A percentile compares a stretch with the other conserved stretches of the same genome.
These are phyloP conservation scores for Citrus cavaleriei DNA, from an alignment of 345 rosid species.

Conservation along the genomic window DNA sequence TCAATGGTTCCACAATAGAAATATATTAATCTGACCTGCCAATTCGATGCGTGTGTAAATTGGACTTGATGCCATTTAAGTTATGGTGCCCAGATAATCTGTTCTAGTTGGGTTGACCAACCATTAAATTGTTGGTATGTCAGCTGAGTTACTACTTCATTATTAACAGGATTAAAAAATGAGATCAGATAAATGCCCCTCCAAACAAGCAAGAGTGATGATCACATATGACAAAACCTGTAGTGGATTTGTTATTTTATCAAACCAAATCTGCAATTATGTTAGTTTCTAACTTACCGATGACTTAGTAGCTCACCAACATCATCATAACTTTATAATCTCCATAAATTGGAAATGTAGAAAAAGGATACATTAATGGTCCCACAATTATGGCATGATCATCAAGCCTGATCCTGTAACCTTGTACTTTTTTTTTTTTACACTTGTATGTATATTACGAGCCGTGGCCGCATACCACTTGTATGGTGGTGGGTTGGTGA, in stretches of 20 bases:
- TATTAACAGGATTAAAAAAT: not conserved
- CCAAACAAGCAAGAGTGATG: not conserved
- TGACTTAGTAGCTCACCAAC: slow-evolving; percentile 28
- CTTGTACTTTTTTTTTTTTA: not conserved
- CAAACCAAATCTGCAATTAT: slow-evolving; percentile 1
- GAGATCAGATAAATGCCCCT: not conserved
- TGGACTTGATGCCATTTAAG: not conserved
- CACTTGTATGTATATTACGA: not conserved
- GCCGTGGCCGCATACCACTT: not conserved
- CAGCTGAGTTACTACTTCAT: not conserved
- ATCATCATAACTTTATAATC: not conserved
- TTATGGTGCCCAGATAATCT: not conserved
- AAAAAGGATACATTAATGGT: not conserved
- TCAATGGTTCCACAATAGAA: not conserved
- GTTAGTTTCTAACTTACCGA: not conserved
- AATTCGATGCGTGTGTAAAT: not conserved
- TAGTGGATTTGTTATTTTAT: not conserved
- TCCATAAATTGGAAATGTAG: not conserved
- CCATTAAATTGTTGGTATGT: not conserved
- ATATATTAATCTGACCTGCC: not conserved
- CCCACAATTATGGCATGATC: not conserved
- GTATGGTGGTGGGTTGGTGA: slow-evolving; percentile 17
- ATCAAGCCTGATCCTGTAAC: not conserved
- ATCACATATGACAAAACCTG: not conserved
- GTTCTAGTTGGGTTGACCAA: not conserved